A percentile compares a stretch with the other conserved stretches of the same genome.
Conservation (phyloP, 495 filamentous ascomycete genomes). For the Aspergillus diversus region DNA sequence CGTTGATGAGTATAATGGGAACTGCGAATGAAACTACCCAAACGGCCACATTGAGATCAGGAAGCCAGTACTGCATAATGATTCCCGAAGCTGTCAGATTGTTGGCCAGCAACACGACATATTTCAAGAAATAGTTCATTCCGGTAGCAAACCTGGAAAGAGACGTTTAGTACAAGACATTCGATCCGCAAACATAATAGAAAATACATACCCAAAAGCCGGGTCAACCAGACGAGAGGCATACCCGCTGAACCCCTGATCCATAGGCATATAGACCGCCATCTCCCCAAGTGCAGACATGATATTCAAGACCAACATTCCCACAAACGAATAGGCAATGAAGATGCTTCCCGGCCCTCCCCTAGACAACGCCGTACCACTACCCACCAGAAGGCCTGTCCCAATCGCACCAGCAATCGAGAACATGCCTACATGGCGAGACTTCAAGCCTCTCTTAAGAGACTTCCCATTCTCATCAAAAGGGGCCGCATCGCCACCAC, state of each 20-base stretch:
- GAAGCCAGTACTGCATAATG: conserved; percentile 19
- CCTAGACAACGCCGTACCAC: conserved; percentile 10
- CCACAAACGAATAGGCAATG: conserved; percentile 14
- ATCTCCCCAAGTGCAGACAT: conserved; percentile 19
- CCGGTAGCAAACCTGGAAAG: conserved; percentile 15
- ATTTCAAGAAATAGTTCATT: conserved; percentile 22
- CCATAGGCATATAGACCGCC: conserved; percentile 17
- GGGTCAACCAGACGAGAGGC: conserved; percentile 14
- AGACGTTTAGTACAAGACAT: background rate
- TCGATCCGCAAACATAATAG: too few relatives aligned
- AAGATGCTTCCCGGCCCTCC: conserved; percentile 14
- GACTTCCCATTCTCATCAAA: background rate
- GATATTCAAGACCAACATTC: conserved; percentile 5
- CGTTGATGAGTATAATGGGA: conserved; percentile 9
- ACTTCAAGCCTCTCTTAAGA: conserved; percentile 7
- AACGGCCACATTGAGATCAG: conserved; percentile 17
- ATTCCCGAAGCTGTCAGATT: conserved; percentile 17
- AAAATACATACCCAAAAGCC: conserved; percentile 17
- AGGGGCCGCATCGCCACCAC: background rate
- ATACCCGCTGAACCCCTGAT: conserved; percentile 20
- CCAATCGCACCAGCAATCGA: conserved; percentile 18
- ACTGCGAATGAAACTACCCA: conserved; percentile 14
- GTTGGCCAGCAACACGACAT: conserved; percentile 6
- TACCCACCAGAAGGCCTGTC: conserved; percentile 9
- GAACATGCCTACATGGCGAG: conserved; percentile 18